These are phyloP conservation scores for Dictyostelium firmibasis DNA, from an alignment of 78 protist species.

Conservation along the genomic window DNA sequence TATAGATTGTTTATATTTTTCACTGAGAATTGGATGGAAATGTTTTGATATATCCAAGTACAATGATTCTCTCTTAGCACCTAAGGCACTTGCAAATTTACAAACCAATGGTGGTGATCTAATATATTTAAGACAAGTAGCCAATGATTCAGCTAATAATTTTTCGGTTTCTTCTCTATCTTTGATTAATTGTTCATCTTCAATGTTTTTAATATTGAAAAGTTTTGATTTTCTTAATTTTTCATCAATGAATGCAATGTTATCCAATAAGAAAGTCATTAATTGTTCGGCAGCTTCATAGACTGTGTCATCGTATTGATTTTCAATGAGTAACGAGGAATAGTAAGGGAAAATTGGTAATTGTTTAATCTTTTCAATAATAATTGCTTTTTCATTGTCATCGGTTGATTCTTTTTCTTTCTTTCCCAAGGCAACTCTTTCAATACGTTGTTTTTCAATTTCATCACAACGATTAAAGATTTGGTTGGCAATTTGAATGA, in stretches of 20 bases:
- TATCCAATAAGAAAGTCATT: neutral
- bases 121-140: neutral
- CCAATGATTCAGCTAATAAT: neutral
- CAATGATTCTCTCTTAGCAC: neutral
- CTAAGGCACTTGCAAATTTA: constrained; percentile 13
- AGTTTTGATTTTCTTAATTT: constrained; percentile 49
- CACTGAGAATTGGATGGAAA: constrained; percentile 5
- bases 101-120: neutral
- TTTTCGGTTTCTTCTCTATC: neutral
- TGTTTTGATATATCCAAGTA: constrained; percentile 36
- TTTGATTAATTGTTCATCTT: constrained; percentile 1
- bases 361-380: neutral
- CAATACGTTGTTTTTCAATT: constrained; percentile 22
- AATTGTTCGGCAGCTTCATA: constrained; percentile 5
- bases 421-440: neutral
- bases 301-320: constrained; percentile 37
- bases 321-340: neutral
- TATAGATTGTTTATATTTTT: neutral
- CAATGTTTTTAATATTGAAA: constrained; percentile 11
- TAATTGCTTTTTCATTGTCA: neutral
- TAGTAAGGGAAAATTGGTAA: constrained; percentile 53
- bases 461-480: constrained; percentile 39
- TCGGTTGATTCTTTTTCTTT: neutral
- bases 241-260: constrained; percentile 36
- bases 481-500: constrained; percentile 21